phyloP scores from a whole-genome alignment of 306 rosid species.

The Cucumis sativus region Cucumber_9930_V3 NC_026656.2:18173001-18173500 shows the following conservation, averaged over 20 bases:
- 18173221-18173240: conserved; percentile 1
- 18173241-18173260: not conserved
- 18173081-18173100: not conserved
- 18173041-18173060: not conserved
- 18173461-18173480: too few species aligned
- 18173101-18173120: not conserved
- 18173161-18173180: not conserved
- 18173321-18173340: not conserved
- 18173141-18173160: not conserved
- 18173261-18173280: not conserved
- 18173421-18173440: too few species aligned
- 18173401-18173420: too few species aligned
- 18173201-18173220: conserved; percentile 3
- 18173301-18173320: not conserved
- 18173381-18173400: too few species aligned
- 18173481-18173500: too few species aligned
- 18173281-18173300: not conserved
- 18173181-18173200: conserved; percentile 5
- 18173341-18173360: not conserved
- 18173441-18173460: too few species aligned
- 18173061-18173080: not conserved
- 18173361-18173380: too few species aligned
- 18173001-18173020: not conserved
- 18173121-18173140: not conserved
- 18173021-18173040: not conserved